Evolutionary conservation across 352 stramenopile species (phyloP), one percentile per base, ranked within the genome.

Genomic region (Pythium angustatum): DNA sequence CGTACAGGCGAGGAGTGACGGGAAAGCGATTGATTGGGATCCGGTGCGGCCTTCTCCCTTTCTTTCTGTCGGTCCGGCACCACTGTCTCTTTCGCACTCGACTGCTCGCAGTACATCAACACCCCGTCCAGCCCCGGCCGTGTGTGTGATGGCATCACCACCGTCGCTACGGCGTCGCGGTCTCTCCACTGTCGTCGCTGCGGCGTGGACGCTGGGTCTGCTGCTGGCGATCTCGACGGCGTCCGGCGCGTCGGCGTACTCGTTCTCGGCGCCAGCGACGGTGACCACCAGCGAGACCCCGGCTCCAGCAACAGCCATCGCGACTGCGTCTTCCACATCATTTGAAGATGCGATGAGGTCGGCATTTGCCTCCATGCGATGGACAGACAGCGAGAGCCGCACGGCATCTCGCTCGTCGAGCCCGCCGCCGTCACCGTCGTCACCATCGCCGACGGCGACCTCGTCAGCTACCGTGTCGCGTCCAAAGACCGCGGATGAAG

Each of bases 401-500:
- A 9, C 45, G 3, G 17, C 5, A 11, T 19, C 8, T 15, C 48
- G 30, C 28, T 1, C 28, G 10, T 27, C 47, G 9, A 10, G 19
- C 17, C 5, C 28, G 21, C n/a, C 31, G 6, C 9, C 45, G 31
- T 55, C 56, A n/a, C n/a, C n/a, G 19, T 44, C 56, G 30, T 34
- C 34, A 11, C 33, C 28, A 4, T 5, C 36, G 5, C 2, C 43
- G 15, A 19, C 52, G 1, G 26, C 36, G 3, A 26, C 53, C 6
- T 30, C 17, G 28, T 47, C 43, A 22, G 33, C 22, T 11, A 30
- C 22, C 4, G 26, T 52, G 30, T 48, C 53, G 28, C 52, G 52
- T 5, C 62, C 62, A 1, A 45, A 47, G 17, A 64, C 62, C 2
- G 62, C 62, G 6, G 62, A 69, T 44, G 56, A 71, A 52, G 64